These are phyloP conservation scores for Myriosclerotinia curreyana DNA, from an alignment of 2,329 filamentous ascomycete species.

Conservation along the genomic window DNA sequence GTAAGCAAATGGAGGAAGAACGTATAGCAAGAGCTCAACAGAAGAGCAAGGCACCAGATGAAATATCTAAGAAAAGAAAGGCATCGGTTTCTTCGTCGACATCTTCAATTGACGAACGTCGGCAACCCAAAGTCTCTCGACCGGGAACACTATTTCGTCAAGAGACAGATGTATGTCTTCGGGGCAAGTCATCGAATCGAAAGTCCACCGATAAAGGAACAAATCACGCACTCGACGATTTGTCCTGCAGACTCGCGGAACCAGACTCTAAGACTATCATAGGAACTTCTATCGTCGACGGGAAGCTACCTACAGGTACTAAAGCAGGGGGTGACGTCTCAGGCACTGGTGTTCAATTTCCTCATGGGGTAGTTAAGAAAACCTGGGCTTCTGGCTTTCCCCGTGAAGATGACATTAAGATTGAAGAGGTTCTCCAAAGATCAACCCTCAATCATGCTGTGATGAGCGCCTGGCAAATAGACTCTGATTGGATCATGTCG, in stretches of 20 bases:
- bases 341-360: constrained; percentile 36
- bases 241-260: not conserved
- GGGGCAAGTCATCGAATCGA: not conserved
- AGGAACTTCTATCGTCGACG: not conserved
- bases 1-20: constrained; percentile 82
- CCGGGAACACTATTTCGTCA: not conserved
- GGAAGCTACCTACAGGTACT: not conserved
- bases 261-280: not conserved
- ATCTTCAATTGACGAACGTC: constrained; percentile 19
- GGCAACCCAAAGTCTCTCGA: constrained; percentile 16
- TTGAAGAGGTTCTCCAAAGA: constrained; percentile 82
- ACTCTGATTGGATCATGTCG: constrained; percentile 52
- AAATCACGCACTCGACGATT: not conserved
- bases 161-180: not conserved
- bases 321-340: constrained; percentile 19
- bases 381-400: constrained; percentile 69
- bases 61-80: constrained; percentile 33
- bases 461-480: constrained; percentile 83
- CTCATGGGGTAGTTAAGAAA: constrained; percentile 68
- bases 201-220: not conserved
- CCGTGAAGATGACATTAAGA: constrained; percentile 72
- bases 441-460: constrained; percentile 70
- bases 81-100: constrained; percentile 37
- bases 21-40: constrained; percentile 58
- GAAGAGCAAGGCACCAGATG: constrained; percentile 49